Percentiles rank a stretch among this genome's conserved stretches.
phyloP scores from a whole-genome alignment of 805 yeast genomes.

The Starmerella floricola region DNA sequence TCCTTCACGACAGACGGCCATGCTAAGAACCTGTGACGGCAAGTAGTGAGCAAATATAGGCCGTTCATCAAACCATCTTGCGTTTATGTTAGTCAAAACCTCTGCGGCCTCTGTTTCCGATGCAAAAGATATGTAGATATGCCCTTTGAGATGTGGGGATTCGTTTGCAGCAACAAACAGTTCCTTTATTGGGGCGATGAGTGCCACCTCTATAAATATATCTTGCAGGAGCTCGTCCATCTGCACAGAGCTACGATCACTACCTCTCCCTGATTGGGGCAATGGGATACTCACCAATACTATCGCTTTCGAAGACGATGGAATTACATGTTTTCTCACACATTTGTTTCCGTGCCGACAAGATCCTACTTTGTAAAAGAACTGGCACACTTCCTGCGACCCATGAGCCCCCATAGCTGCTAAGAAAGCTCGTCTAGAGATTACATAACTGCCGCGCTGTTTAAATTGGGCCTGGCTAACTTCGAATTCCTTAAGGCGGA shows the following conservation, averaged over 20 bases:
- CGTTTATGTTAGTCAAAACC: slow-evolving; percentile 52
- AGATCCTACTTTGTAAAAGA: slow-evolving; percentile 76
- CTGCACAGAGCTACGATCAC: slow-evolving; percentile 13
- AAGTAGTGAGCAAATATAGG: slow-evolving; percentile 73
- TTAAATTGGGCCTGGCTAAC: no score
- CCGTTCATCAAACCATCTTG: slow-evolving; percentile 67
- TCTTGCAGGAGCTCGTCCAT: slow-evolving; percentile 62
- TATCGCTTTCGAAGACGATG: slow-evolving; percentile 11
- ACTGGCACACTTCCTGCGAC: slow-evolving; percentile 26
- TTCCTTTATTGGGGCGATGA: slow-evolving; percentile 42
- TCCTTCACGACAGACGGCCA: slow-evolving; percentile 60
- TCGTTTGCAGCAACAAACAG: slow-evolving; percentile 72
- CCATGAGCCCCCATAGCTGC: neutral
- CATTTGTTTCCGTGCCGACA: slow-evolving; percentile 90
- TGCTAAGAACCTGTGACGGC: slow-evolving; percentile 62
- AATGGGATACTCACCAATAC: slow-evolving; percentile 12
- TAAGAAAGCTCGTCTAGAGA: neutral
- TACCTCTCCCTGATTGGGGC: slow-evolving; percentile 32
- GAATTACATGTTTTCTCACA: slow-evolving; percentile 38
- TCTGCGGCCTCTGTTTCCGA: slow-evolving; percentile 44
- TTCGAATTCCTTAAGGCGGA: no score
- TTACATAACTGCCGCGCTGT: no score
- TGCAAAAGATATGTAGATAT: slow-evolving; percentile 59
- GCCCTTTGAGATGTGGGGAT: slow-evolving; percentile 73
- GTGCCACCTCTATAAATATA: slow-evolving; percentile 48